Evolutionary conservation across 768 basidiomycete genomes (phyloP).

Genomic region (Pholiota molesta): DNA sequence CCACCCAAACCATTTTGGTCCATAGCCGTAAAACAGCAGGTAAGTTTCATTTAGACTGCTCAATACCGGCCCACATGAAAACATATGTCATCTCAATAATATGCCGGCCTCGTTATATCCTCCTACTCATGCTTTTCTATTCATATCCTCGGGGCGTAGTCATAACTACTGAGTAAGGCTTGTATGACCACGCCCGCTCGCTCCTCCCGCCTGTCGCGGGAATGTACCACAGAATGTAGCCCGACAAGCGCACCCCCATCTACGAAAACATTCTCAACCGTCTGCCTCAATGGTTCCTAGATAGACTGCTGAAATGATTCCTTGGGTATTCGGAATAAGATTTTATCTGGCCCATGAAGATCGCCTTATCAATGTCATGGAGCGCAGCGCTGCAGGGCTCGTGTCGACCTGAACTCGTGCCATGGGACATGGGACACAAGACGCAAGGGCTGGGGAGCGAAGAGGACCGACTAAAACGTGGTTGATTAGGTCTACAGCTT

Average conservation of each 20-base stretch:
- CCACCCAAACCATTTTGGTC: background rate
- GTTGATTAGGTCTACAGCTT: background rate
- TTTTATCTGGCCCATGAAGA: no score
- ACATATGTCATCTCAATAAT: background rate
- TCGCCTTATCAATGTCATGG: background rate
- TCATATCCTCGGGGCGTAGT: background rate
- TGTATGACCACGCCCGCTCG: background rate
- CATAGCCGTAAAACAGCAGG: background rate
- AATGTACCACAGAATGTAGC: background rate
- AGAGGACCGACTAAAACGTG: background rate
- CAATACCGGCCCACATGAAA: background rate
- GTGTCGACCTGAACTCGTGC: background rate
- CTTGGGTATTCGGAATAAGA: background rate
- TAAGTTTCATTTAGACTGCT: background rate
- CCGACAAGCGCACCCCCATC: no score
- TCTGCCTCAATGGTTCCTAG: no score
- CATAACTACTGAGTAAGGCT: slow-evolving; percentile 1
- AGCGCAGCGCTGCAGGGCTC: background rate
- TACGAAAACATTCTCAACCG: no score
- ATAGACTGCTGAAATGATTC: no score
- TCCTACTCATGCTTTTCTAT: background rate
- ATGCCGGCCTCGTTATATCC: slow-evolving; percentile 1
- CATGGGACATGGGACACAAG: background rate
- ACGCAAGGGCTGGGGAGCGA: no score
- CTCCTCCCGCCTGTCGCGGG: slow-evolving; percentile 7